phyloP scores from a whole-genome alignment of 169 alveolate species.

The Plasmodium cynomolgi region DNA sequence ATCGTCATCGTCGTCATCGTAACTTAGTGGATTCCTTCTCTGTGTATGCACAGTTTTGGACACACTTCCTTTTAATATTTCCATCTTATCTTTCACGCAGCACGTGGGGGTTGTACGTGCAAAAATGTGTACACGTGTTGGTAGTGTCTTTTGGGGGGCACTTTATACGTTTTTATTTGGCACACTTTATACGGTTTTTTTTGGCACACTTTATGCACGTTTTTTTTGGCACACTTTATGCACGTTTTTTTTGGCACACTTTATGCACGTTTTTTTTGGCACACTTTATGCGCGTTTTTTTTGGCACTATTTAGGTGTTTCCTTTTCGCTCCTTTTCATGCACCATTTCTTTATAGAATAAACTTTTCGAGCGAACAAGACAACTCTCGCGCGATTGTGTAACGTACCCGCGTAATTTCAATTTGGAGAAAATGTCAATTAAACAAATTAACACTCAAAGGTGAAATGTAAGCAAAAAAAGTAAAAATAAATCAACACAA shows the following conservation, averaged over 20 bases:
- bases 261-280: background rate
- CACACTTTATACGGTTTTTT: background rate
- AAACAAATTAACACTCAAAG: conserved; percentile 1
- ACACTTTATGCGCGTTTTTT: background rate
- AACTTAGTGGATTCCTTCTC: background rate
- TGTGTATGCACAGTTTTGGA: conserved; percentile 4
- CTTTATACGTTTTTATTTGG: background rate
- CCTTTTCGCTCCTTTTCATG: background rate
- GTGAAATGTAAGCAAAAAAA: background rate
- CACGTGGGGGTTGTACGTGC: background rate
- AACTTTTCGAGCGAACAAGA: conserved; percentile 1
- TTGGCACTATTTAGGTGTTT: background rate
- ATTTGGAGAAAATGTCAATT: background rate
- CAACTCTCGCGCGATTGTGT: background rate
- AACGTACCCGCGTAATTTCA: background rate
- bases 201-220: background rate
- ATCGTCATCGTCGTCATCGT: background rate
- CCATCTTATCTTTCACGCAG: conserved; percentile 17
- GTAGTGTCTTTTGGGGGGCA: background rate
- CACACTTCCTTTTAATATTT: conserved; percentile 26
- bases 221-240: background rate
- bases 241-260: background rate
- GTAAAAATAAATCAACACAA: background rate
- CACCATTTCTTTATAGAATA: background rate
- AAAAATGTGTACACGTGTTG: background rate